Conservation (phyloP, 495 filamentous ascomycete genomes). For the Tuber umbilicatum region DNA sequence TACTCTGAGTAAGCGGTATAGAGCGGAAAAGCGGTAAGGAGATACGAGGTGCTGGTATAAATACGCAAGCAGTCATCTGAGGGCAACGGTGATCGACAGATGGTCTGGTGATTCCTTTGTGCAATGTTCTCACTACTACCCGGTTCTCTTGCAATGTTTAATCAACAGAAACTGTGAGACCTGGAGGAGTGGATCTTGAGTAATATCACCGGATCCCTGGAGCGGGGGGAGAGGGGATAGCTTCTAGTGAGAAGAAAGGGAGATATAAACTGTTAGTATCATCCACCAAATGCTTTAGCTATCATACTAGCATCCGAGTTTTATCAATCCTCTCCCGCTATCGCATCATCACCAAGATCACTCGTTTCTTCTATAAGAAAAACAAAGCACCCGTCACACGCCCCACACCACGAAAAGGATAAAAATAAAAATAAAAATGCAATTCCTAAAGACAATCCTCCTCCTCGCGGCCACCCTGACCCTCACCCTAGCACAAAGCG, state of each 20-base stretch:
- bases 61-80: not conserved
- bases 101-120: not conserved
- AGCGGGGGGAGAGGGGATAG: not conserved
- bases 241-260: not conserved
- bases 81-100: not conserved
- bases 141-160: not conserved
- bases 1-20: not conserved
- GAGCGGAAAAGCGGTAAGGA: not conserved
- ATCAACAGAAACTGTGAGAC: not conserved
- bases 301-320: not conserved
- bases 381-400: not conserved
- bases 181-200: not conserved
- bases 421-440: constrained; percentile 43
- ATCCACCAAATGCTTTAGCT: not conserved
- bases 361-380: not conserved
- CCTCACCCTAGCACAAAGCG: constrained; percentile 28
- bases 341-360: not conserved
- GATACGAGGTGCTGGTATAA: not conserved
- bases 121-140: not conserved
- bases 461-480: constrained; percentile 42
- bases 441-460: constrained; percentile 47
- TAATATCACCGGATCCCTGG: not conserved
- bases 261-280: not conserved
- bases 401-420: not conserved
- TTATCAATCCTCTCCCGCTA: not conserved